Conservation (phyloP, 2,329 filamentous ascomycete genomes). For the Diaporthe nobilis region DNA sequence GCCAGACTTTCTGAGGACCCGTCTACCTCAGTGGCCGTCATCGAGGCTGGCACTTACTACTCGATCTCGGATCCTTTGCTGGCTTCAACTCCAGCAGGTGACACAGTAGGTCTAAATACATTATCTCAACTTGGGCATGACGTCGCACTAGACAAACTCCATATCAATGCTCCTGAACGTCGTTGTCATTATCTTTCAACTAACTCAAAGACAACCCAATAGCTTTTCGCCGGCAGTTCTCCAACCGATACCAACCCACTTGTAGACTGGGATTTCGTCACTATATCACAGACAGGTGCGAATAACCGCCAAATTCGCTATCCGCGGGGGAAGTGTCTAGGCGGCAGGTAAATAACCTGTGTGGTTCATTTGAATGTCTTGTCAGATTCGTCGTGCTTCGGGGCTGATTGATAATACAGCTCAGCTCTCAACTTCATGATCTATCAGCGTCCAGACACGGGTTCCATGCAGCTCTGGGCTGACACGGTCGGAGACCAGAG, state of each 20-base stretch:
- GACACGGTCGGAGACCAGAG: constrained; percentile 13
- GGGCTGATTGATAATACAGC: not conserved
- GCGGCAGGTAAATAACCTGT: not conserved
- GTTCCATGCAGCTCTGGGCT: constrained; percentile 15
- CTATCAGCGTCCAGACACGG: constrained; percentile 7
- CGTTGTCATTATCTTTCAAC: not conserved
- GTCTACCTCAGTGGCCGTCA: constrained; percentile 7
- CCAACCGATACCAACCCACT: not conserved
- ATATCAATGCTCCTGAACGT: not conserved
- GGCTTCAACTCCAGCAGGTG: constrained; percentile 8
- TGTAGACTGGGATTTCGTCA: constrained; percentile 26
- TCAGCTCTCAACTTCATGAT: constrained; percentile 17
- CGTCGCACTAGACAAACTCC: too few relatives aligned
- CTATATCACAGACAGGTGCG: constrained; percentile 25
- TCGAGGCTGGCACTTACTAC: constrained; percentile 17
- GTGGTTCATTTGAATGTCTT: not conserved
- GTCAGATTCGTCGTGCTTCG: not conserved
- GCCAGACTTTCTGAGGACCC: constrained; percentile 10
- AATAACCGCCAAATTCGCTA: not conserved
- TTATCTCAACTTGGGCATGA: too few relatives aligned
- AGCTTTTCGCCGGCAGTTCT: constrained; percentile 21
- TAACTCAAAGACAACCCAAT: not conserved
- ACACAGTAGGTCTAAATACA: not conserved
- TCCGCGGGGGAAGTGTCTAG: not conserved
- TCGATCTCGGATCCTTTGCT: not conserved